These are phyloP conservation scores for Oryza meyeriana DNA, from an alignment of 176 grass and related monocot genomes.

Conservation along the genomic window DNA sequence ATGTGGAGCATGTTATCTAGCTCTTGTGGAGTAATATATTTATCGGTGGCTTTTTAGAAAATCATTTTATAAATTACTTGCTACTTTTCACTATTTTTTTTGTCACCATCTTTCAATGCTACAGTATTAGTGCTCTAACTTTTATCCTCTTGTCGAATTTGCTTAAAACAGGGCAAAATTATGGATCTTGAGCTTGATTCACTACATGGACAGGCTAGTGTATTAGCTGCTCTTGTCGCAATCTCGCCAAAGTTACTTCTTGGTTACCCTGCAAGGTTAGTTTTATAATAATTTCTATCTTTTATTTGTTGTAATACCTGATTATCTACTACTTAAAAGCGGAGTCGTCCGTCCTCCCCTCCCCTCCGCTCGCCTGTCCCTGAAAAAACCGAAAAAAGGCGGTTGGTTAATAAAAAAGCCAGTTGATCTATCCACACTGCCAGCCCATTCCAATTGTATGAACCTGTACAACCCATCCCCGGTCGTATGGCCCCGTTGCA, in stretches of 20 bases:
- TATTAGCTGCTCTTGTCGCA: constrained; percentile 84
- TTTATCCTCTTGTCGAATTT: constrained; percentile 28
- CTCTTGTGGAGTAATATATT: constrained; percentile 1
- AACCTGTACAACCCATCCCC: too few species aligned
- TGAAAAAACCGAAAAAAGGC: too few species aligned
- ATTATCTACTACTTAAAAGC: too few species aligned
- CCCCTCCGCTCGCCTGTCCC: too few species aligned
- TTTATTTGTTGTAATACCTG: constrained; percentile 12
- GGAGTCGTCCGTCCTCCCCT: too few species aligned
- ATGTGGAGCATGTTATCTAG: constrained; percentile 9
- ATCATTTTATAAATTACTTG: not conserved
- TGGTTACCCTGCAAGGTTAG: constrained; percentile 94
- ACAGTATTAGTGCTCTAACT: constrained; percentile 23
- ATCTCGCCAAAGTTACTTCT: constrained; percentile 92
- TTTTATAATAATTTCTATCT: constrained; percentile 27
- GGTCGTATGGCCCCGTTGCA: too few species aligned
- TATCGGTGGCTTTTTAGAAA: constrained; percentile 5
- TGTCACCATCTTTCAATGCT: not conserved
- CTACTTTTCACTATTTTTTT: constrained; percentile 20
- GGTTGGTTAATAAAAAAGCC: too few species aligned
- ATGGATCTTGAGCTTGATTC: constrained; percentile 68
- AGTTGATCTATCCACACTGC: too few species aligned
- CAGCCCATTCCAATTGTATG: too few species aligned
- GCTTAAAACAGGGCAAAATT: constrained; percentile 61
- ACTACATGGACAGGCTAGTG: constrained; percentile 82